A percentile compares a stretch with the other conserved stretches of the same genome.
These are phyloP conservation scores for Acanthamoeba royreba DNA, from an alignment of 208 protist genomes.

Conservation along the genomic window DNA sequence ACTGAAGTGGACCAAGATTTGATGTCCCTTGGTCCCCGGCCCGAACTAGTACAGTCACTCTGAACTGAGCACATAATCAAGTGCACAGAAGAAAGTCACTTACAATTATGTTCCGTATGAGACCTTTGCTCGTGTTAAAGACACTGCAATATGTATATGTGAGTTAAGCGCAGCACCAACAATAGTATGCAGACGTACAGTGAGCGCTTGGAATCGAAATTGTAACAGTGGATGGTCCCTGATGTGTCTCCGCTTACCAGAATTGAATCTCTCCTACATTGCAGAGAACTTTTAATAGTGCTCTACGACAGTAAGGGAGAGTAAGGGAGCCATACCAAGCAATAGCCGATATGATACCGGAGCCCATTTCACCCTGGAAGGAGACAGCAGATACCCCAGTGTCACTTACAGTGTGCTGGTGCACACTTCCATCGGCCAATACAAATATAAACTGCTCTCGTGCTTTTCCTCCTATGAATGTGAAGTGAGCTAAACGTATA, in stretches of 20 bases:
- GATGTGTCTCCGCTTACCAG: neutral
- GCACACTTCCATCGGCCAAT: neutral
- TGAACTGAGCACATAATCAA: neutral
- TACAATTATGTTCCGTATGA: neutral
- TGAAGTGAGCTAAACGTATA: neutral
- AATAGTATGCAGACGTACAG: too few relatives aligned
- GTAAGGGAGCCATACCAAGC: neutral
- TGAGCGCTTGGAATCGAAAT: neutral
- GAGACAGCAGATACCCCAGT: neutral
- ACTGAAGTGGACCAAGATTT: neutral
- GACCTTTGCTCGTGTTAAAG: neutral
- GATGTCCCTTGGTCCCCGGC: neutral
- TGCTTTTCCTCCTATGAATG: neutral
- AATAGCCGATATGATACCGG: conserved; percentile 21
- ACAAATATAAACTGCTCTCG: conserved; percentile 13
- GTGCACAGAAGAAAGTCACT: too few relatives aligned
- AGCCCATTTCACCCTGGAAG: neutral
- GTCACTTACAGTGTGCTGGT: neutral
- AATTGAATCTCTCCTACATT: neutral
- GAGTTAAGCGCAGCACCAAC: neutral
- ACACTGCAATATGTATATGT: neutral
- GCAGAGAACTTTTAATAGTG: neutral
- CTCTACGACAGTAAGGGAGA: neutral
- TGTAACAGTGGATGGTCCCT: neutral
- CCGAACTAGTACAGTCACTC: neutral